Conservation (phyloP, 2,329 filamentous ascomycete genomes). For the Claviceps lovelessii region DNA sequence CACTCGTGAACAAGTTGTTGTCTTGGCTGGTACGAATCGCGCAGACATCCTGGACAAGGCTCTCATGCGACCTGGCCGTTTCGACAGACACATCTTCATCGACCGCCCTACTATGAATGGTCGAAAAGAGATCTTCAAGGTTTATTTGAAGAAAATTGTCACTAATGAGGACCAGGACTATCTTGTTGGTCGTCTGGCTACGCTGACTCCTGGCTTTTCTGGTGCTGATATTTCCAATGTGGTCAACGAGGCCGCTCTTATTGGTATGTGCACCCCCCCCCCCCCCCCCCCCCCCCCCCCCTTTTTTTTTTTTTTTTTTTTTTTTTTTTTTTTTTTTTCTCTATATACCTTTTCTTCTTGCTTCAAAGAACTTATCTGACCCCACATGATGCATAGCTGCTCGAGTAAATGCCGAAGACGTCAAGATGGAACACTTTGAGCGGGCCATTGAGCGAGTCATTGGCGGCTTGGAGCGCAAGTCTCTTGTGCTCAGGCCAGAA, state of each 20-base stretch:
- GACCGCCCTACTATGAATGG: slow-evolving; percentile 95
- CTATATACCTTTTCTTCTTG: slow-evolving; percentile 15
- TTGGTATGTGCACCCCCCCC: slow-evolving; percentile 49
- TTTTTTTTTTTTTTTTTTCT: background rate
- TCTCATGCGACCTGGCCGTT: slow-evolving; percentile 89
- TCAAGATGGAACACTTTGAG: slow-evolving; percentile 86
- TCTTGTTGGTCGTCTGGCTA: slow-evolving; percentile 74
- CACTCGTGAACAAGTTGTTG: slow-evolving; percentile 88
- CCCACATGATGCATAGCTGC: slow-evolving; percentile 46
- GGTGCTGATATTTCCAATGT: slow-evolving; percentile 98
- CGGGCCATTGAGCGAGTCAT: slow-evolving; percentile 95
- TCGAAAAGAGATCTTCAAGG: slow-evolving; percentile 86
- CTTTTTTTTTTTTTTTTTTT: background rate
- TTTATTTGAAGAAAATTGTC: slow-evolving; percentile 88
- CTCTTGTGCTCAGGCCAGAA: slow-evolving; percentile 76
- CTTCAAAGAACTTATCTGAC: background rate
- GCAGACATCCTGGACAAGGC: slow-evolving; percentile 91
- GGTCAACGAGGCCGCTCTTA: slow-evolving; percentile 91
- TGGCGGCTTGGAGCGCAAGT: slow-evolving; percentile 94
- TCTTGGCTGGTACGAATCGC: slow-evolving; percentile 91
- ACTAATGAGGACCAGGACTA: slow-evolving; percentile 82
- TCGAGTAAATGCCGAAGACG: slow-evolving; percentile 62
- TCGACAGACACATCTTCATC: slow-evolving; percentile 91
- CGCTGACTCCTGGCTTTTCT: slow-evolving; percentile 89
- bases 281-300: no score